Conservation (phyloP, 2,329 filamentous ascomycete genomes). For the Cladorrhinum sp. region DNA sequence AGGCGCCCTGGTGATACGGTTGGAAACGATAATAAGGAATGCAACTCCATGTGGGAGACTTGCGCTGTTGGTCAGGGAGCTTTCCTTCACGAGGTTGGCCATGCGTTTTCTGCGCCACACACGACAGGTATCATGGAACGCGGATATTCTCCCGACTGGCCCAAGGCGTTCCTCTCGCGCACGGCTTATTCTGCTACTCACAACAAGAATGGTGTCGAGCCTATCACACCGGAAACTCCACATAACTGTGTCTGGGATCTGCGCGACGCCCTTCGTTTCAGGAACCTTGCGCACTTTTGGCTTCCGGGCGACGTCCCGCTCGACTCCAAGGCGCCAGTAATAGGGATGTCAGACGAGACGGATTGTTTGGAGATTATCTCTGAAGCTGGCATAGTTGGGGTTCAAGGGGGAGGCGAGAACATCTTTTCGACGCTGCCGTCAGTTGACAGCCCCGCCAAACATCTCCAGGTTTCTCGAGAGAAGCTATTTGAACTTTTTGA, state of each 20-base stretch:
- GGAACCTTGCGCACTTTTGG: slow-evolving; percentile 65
- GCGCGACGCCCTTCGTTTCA: slow-evolving; percentile 64
- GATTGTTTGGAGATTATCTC: slow-evolving; percentile 27
- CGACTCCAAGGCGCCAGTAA: not conserved
- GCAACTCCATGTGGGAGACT: slow-evolving; percentile 42
- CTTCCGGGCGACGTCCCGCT: slow-evolving; percentile 55
- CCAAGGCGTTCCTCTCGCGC: slow-evolving; percentile 39
- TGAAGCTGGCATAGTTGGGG: slow-evolving; percentile 20
- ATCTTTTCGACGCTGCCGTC: not conserved
- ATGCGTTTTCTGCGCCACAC: slow-evolving; percentile 67
- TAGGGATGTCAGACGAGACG: slow-evolving; percentile 13
- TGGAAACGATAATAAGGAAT: slow-evolving; percentile 42
- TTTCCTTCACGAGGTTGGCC: slow-evolving; percentile 68
- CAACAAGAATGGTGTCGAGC: not conserved
- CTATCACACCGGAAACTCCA: slow-evolving; percentile 34
- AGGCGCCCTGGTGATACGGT: slow-evolving; percentile 36
- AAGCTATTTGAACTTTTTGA: slow-evolving; percentile 32
- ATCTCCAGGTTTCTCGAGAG: not conserved
- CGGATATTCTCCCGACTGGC: slow-evolving; percentile 42
- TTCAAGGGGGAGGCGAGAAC: slow-evolving; percentile 16
- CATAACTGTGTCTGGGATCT: slow-evolving; percentile 69
- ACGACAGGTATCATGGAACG: slow-evolving; percentile 63
- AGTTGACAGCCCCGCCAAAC: not conserved
- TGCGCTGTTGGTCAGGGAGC: slow-evolving; percentile 60
- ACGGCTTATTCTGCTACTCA: slow-evolving; percentile 28